Evolutionary conservation across 108 stramenopile genomes (phyloP).

Genomic region (Epipyxis sp.): DNA sequence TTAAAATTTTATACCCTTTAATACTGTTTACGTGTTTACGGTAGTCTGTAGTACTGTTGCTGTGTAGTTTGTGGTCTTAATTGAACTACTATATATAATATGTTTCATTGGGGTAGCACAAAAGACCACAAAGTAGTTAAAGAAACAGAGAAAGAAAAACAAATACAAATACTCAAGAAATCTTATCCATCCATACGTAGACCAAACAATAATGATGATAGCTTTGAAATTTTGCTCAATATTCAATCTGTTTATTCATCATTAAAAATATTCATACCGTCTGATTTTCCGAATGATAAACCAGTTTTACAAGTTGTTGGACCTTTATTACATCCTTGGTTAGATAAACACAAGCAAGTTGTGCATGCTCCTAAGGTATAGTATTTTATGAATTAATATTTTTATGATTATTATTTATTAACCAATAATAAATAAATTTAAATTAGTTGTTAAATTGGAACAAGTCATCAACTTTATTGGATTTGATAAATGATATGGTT

Average conservation of each 20-base stretch:
- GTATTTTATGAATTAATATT: background rate
- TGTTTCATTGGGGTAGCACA: too few relatives aligned
- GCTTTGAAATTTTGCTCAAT: constrained; percentile 3
- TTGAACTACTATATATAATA: too few relatives aligned
- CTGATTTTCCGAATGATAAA: constrained; percentile 15
- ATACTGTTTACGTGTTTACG: too few relatives aligned
- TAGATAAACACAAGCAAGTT: constrained; percentile 17
- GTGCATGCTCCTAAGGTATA: background rate
- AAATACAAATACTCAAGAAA: background rate
- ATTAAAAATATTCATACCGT: background rate
- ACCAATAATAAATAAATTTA: background rate
- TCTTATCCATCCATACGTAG: constrained; percentile 19
- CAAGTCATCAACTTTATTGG: constrained; percentile 8
- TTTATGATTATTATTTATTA: background rate
- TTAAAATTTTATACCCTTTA: too few relatives aligned
- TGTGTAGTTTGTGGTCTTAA: too few relatives aligned
- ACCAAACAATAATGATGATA: constrained; percentile 15
- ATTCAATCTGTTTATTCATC: background rate
- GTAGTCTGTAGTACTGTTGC: too few relatives aligned
- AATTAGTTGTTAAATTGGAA: constrained; percentile 24
- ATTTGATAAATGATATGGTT: constrained; percentile 6
- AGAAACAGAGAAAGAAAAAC: constrained; percentile 25
- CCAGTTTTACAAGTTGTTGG: constrained; percentile 30
- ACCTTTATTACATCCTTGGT: constrained; percentile 27
- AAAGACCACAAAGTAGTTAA: too few relatives aligned